Conservation (phyloP, 2,329 filamentous ascomycete genomes). For the Neofusicoccum laricinum region DNA sequence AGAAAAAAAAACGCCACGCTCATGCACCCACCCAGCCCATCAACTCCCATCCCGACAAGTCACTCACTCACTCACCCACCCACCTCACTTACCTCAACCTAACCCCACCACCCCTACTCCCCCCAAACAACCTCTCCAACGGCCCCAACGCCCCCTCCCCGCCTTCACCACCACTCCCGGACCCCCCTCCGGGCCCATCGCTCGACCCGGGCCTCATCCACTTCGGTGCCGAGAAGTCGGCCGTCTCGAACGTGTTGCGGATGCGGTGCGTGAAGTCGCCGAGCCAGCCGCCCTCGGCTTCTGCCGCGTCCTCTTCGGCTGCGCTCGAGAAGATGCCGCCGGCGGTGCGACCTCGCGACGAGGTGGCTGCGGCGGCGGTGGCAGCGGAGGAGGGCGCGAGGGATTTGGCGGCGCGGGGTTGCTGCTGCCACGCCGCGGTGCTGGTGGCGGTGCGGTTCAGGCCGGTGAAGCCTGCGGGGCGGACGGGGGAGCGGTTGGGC, state of each 20-base stretch:
- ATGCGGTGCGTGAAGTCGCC: conserved; percentile 79
- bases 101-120: conserved; percentile 33
- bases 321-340: conserved; percentile 22
- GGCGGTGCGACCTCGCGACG: conserved; percentile 10
- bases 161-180: background rate
- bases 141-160: conserved; percentile 23
- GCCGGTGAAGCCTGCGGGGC: background rate
- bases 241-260: conserved; percentile 85
- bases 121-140: conserved; percentile 31
- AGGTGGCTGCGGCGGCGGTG: background rate
- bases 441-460: background rate
- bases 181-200: conserved; percentile 15
- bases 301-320: conserved; percentile 52
- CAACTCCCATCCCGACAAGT: too few species aligned
- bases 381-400: conserved; percentile 21
- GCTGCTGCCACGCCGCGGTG: conserved; percentile 2
- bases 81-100: conserved; percentile 23
- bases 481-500: conserved; percentile 20
- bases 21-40: background rate
- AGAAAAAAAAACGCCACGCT: background rate
- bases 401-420: conserved; percentile 18
- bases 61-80: background rate
- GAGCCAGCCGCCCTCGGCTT: conserved; percentile 79
- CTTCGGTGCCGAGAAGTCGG: conserved; percentile 63
- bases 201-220: conserved; percentile 60